Evolutionary conservation across 2,329 filamentous ascomycete genomes (phyloP).

Genomic region (Cercospora brassicicola): DNA sequence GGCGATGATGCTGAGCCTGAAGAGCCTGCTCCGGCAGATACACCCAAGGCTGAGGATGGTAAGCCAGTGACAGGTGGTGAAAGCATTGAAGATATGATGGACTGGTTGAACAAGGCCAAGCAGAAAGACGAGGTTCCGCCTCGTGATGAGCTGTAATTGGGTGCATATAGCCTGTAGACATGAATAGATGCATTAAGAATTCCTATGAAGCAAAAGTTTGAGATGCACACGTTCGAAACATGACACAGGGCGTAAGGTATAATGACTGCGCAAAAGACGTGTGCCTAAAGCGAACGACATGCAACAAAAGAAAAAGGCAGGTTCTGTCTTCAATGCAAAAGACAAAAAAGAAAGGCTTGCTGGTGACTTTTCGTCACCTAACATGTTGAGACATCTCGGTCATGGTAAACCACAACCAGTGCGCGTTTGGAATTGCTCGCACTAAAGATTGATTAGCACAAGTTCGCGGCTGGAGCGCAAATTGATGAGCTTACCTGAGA

Average conservation of each 20-base stretch:
- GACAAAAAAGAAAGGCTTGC: not conserved
- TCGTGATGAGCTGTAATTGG: constrained; percentile 27
- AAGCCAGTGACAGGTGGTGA: constrained; percentile 25
- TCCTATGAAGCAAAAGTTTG: not conserved
- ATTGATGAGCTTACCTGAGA: constrained; percentile 1
- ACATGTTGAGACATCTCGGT: not conserved
- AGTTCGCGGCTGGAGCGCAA: no score
- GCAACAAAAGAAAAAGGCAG: no score
- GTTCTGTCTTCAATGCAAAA: no score
- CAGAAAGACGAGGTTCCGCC: constrained; percentile 9
- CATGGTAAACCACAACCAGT: constrained; percentile 6
- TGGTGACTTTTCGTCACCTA: constrained; percentile 13
- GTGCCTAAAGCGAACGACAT: no score
- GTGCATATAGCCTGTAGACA: constrained; percentile 20
- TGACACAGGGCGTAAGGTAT: no score
- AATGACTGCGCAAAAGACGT: no score
- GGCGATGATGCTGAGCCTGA: constrained; percentile 18
- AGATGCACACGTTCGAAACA: no score
- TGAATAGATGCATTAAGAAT: constrained; percentile 10
- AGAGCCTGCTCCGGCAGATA: constrained; percentile 14
- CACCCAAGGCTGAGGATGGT: constrained; percentile 9
- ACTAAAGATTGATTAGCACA: not conserved
- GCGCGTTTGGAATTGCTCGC: constrained; percentile 4
- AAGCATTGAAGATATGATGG: constrained; percentile 29
- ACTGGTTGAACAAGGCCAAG: constrained; percentile 25